Percentiles rank a stretch among this genome's conserved stretches.
phyloP scores from a whole-genome alignment of 23 red algal genomes.

The Gracilaria gracilis region DNA sequence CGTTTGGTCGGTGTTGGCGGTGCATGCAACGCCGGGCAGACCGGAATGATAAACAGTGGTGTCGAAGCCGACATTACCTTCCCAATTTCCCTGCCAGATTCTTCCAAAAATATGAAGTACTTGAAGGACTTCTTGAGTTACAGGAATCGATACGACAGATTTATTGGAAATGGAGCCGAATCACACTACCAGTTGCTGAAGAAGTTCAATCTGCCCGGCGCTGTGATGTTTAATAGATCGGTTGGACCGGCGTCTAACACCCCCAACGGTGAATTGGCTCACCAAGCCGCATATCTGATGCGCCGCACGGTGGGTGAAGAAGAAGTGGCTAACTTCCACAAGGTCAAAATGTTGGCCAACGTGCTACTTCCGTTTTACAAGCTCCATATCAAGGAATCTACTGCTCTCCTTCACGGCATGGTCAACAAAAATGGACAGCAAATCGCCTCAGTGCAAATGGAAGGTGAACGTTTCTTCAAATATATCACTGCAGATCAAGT shows the following conservation, averaged over 20 bases:
- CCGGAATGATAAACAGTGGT: constrained; percentile 44
- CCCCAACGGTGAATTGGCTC: constrained; percentile 10
- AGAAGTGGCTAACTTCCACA: constrained; percentile 21
- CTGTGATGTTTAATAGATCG: constrained; percentile 45
- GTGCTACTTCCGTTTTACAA: constrained; percentile 27
- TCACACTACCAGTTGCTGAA: neutral
- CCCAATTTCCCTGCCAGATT: neutral
- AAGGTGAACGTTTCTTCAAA: neutral
- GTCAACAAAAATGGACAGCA: neutral
- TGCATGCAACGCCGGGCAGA: constrained; percentile 14
- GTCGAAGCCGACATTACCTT: constrained; percentile 50
- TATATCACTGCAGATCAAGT: neutral
- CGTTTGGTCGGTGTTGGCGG: constrained; percentile 13
- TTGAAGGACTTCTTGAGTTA: constrained; percentile 54
- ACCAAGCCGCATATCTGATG: constrained; percentile 32
- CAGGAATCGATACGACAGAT: constrained; percentile 21
- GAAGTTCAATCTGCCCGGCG: constrained; percentile 31
- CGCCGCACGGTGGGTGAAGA: constrained; percentile 54
- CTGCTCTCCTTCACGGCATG: neutral
- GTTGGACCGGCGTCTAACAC: constrained; percentile 25
- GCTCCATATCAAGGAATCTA: neutral
- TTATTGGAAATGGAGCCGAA: neutral
- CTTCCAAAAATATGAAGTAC: neutral
- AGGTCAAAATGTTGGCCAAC: constrained; percentile 1
- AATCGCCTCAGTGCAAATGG: neutral